Base-by-base conservation (phyloP, 495 filamentous ascomycete genomes). In the Trichodelitschia bisporula region DNA sequence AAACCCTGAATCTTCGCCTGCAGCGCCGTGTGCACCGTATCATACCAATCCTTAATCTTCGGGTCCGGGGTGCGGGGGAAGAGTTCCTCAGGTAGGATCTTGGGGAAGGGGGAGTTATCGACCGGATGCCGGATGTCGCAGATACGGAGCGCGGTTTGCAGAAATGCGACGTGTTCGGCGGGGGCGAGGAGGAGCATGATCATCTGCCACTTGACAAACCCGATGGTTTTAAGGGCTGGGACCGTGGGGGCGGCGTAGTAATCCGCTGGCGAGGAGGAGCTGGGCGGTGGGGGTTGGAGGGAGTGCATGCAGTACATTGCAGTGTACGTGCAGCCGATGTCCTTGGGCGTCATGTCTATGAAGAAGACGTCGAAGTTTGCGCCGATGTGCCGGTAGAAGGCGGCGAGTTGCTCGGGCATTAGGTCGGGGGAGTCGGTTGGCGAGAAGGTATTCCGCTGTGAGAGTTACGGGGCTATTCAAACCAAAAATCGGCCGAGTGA, bases 171-270 rank as follows among this genome's bases (percentile, higher is more conserved):
- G 53, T 95, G 84, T 42, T 84, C 77, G 37, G 79, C 71, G 2
- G 89, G 86, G 31, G 72, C 77, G 9, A 95, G 62, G 18, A 95
- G 58, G 18, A 90, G 54, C 51, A 95, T 80, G 11, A 97, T 80
- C 2, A 77, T 76, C 58, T 93, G 77, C 83, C 84, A 97, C 43
- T 72, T 69, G 24, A 84, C 71, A 46, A 91, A 97, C 15, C 86
- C 86, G 38, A 64, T 66, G 0, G 61, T 56, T 23, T 80, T 82
- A 33, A 97, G 55, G 10, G 79, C 76, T 6, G 86, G 86, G 21
- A 91, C 59, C 1, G 63, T 66, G 0, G 86, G 86, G 8, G 69
- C 51, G 2, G 62, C 59, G 43, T 72, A 91, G 27, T 74, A 68
- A 39, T 83, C 65, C 9, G 57, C 51, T 13, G 15, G 6, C 6